Base-by-base conservation (phyloP, 2,329 filamentous ascomycete species). In the Pseudogymnoascus sp. region DNA sequence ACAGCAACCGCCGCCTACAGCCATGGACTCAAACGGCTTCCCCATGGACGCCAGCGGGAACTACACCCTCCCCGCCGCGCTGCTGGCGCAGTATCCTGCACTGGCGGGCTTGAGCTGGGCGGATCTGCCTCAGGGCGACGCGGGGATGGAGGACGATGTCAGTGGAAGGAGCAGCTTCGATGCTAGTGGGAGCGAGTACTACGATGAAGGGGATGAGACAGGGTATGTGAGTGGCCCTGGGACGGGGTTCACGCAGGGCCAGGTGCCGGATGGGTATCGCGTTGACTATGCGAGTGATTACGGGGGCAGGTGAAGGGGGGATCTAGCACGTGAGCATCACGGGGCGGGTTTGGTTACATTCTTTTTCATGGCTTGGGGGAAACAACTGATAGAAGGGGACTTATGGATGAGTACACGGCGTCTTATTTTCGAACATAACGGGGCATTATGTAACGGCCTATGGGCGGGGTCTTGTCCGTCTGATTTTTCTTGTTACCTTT, bases 81-180 rank as follows among this genome's bases (percentile, higher is more conserved):
- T 99, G 59, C 78, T 97, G 39, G 89, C 89, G 15, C 94, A 97
- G 71, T 97, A 97, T 74, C 94, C 94, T 10, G 92, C 91, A 3
- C 78, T 99, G n/a, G 92, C 92, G 25, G 88, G 87, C 61, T 83
- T 97, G 72, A 92, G 93, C 71, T 97, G 93, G 92, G 82, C 83
- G 15, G 83, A 87, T 60, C 82, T 95, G 72, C 83, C 87, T 42
- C 82, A 87, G n/a, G 79, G 79, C 4, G 76, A 74, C 27, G 70
- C 81, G 5, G 85, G 85, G 15, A 80, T 87, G 63, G 87, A 92
- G 40, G 88, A 90, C 59, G 89, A 90, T 64, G 75, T 89, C n/a
- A 90, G 87, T 69, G 89, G 89, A 0, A 82, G 88, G 60, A 91
- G 88, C 66, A 92, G 88, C 66, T 94, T 93, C 69, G 91, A 95